A percentile compares a stretch with the other conserved stretches of the same genome.
Evolutionary conservation across 1,284 basidiomycete species (phyloP).

Genomic region (Cystobasidium sp.): DNA sequence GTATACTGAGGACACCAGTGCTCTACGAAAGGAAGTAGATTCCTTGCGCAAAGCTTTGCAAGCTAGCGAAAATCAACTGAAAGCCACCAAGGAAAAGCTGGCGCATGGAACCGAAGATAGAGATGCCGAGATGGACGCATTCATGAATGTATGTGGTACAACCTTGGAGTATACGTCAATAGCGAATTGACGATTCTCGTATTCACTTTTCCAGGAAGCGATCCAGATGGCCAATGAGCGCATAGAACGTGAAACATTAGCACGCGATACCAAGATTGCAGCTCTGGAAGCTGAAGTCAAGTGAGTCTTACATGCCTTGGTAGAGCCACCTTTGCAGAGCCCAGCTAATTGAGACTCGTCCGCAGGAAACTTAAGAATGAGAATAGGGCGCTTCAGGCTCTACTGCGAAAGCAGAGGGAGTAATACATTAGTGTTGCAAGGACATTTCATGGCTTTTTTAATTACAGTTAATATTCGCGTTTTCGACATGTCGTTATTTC

Average conservation of each 20-base stretch:
- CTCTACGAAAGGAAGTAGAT: neutral
- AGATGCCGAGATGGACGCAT: slow-evolving; percentile 28
- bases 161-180: too few species aligned
- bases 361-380: slow-evolving; percentile 31
- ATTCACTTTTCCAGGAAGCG: slow-evolving; percentile 18
- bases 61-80: slow-evolving; percentile 4
- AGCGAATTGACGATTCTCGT: neutral
- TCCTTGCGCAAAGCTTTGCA: slow-evolving; percentile 8
- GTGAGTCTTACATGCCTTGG: neutral
- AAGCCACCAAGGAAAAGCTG: slow-evolving; percentile 5
- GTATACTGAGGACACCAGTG: slow-evolving; percentile 6
- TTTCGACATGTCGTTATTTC: too few species aligned
- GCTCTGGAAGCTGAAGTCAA: slow-evolving; percentile 41
- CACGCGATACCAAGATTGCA: slow-evolving; percentile 19
- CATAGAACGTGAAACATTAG: slow-evolving; percentile 32
- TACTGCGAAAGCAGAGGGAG: slow-evolving; percentile 29
- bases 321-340: neutral
- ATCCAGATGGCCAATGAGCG: slow-evolving; percentile 36
- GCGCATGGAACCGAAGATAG: neutral
- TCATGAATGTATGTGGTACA: slow-evolving; percentile 17
- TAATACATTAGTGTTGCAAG: neutral
- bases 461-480: neutral
- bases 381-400: slow-evolving; percentile 34
- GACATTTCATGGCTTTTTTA: neutral
- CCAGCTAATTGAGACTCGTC: too few species aligned